Conservation (phyloP, 176 grass and related monocot species). For the Luzula sylvatica region DNA sequence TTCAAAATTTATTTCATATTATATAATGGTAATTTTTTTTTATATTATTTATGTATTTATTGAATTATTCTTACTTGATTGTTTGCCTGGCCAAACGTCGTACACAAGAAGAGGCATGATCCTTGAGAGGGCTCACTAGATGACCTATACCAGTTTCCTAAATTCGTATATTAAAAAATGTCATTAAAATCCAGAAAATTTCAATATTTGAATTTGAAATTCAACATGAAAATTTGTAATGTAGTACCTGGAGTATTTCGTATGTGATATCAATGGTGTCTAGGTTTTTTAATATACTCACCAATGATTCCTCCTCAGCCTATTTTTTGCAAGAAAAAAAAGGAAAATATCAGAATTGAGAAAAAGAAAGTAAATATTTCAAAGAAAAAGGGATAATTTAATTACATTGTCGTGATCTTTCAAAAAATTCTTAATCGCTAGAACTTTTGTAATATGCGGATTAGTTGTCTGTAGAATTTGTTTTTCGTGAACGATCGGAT, state of each 20-base stretch:
- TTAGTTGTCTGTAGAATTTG: too few species aligned
- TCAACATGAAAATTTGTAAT: too few species aligned
- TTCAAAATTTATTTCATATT: not conserved
- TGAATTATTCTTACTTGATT: conserved; percentile 44
- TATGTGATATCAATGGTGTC: conserved; percentile 77
- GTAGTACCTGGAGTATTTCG: conserved; percentile 56
- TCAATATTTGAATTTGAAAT: too few species aligned
- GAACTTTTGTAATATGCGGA: conserved; percentile 29
- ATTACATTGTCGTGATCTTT: conserved; percentile 60
- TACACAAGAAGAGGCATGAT: conserved; percentile 55
- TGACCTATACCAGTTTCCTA: conserved; percentile 66
- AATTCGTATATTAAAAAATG: conserved; percentile 14
- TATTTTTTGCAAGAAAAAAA: not conserved
- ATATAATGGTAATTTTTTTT: not conserved
- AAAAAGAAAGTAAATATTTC: not conserved
- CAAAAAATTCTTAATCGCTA: conserved; percentile 62
- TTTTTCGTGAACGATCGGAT: too few species aligned
- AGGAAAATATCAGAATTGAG: not conserved
- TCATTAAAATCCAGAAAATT: too few species aligned
- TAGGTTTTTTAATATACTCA: conserved; percentile 54
- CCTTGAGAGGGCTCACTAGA: conserved; percentile 58
- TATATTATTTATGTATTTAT: not conserved
- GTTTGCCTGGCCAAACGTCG: conserved; percentile 59
- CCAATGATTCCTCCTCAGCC: conserved; percentile 49
- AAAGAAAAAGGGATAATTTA: not conserved